Base-by-base conservation (phyloP, 108 stramenopile genomes). In the Schizochytrium sp. region DNA sequence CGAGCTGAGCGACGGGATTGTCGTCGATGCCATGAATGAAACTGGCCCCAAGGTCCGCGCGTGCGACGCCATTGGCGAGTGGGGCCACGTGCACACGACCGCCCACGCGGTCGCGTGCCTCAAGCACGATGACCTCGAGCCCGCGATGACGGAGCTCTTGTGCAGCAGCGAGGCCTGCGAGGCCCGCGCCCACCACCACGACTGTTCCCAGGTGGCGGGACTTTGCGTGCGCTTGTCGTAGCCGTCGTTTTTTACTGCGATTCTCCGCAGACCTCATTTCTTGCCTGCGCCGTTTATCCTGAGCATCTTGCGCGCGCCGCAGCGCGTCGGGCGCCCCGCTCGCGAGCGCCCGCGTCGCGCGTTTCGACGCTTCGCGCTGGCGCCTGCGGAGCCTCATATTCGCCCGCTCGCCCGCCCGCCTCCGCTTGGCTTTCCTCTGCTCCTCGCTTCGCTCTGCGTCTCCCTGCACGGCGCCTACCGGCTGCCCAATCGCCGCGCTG, bases 1-100 rank as follows among this genome's bases (percentile, higher is more conserved):
- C 92, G 34, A 93, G 90, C 29, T 53, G 76, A 28, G 88, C 72
- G 28, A 93, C 87, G 23, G 92, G 92, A 57, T 93, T 97, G 60
- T 92, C 72, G 5, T 95, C 95, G 60, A 96, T 96, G n/a, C 97
- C 97, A 90, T 97, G 97, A 58, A 97, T 95, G 57, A 96, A 95
- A 1, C 94, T 95, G 8, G 96, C 97, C 60, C 96, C 96, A 58
- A 96, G 83, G 90, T 96, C 96, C 2, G 95, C 92, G 60, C 90
- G 88, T 57, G 41, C n/a, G 43, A 63, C 90, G 21, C 19, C 89
- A 45, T n/a, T 34, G 34, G 21, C 23, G 60, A 57, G 44, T 43
- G 60, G 29, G 34, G 44, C 5, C 1, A 45, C 57, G n/a, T 72
- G 63, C 10, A 88, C 53, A 21, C 92, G 55, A 16, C 92, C 92